A percentile compares a stretch with the other conserved stretches of the same genome.
phyloP scores from a whole-genome alignment of 257 asterid species.

The Osmanthus fragrans region DNA sequence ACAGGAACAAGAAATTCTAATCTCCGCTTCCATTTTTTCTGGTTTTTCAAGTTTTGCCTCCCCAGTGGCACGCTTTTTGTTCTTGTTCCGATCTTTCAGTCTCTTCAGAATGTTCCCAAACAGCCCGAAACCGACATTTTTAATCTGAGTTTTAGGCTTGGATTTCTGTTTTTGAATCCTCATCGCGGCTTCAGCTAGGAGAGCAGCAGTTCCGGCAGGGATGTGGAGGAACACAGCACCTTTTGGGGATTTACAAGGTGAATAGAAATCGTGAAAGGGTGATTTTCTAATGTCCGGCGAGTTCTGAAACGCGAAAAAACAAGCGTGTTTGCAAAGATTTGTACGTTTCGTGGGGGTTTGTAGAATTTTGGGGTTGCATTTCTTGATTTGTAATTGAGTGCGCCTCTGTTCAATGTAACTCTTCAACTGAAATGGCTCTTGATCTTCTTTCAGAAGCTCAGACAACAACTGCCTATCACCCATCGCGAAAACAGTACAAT shows the following conservation, averaged over 20 bases:
- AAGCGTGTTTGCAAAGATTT: slow-evolving; percentile 51
- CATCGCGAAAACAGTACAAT: slow-evolving; percentile 24
- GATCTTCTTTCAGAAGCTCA: slow-evolving; percentile 74
- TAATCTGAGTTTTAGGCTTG: slow-evolving; percentile 36
- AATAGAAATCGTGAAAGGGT: slow-evolving; percentile 47
- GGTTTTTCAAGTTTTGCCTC: neutral
- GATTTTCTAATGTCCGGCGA: slow-evolving; percentile 64
- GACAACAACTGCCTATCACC: slow-evolving; percentile 56
- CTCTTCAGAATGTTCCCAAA: slow-evolving; percentile 60
- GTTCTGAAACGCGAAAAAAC: slow-evolving; percentile 55
- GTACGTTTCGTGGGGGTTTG: slow-evolving; percentile 26
- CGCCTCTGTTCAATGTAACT: slow-evolving; percentile 50
- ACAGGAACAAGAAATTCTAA: slow-evolving; percentile 35
- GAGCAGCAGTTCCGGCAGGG: slow-evolving; percentile 64
- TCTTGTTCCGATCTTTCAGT: slow-evolving; percentile 58
- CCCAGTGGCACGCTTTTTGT: slow-evolving; percentile 37
- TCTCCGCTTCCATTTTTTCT: neutral
- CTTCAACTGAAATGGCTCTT: slow-evolving; percentile 74
- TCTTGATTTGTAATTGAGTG: slow-evolving; percentile 40
- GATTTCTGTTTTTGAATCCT: slow-evolving; percentile 68
- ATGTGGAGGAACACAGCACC: slow-evolving; percentile 58
- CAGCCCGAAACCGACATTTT: slow-evolving; percentile 47
- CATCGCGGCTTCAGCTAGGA: slow-evolving; percentile 79
- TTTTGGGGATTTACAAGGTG: slow-evolving; percentile 46
- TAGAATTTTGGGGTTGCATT: slow-evolving; percentile 25